These are phyloP conservation scores for Sclerotinia sclerotiorum DNA, from an alignment of 2,329 filamentous ascomycete species.

Conservation along the genomic window DNA sequence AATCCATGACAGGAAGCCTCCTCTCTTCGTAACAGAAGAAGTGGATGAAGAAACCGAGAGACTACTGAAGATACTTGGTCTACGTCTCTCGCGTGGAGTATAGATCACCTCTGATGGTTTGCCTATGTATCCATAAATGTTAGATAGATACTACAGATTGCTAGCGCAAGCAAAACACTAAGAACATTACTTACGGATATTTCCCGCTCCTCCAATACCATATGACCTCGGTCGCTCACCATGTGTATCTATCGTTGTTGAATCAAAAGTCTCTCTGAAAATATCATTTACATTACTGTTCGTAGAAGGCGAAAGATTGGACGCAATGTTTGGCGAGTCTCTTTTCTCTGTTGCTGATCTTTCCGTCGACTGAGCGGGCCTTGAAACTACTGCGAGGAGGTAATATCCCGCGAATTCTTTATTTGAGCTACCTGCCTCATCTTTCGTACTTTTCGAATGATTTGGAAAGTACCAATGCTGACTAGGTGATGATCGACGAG, in stretches of 20 bases:
- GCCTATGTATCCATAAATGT: constrained; percentile 27
- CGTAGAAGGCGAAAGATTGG: not conserved
- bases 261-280: not conserved
- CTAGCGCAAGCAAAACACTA: not conserved
- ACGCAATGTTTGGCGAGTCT: not conserved
- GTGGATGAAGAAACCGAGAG: constrained; percentile 23
- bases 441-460: not conserved
- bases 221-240: constrained; percentile 34
- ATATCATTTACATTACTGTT: not conserved
- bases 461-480: not conserved
- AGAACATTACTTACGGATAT: constrained; percentile 35
- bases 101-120: constrained; percentile 38
- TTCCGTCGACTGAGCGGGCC: not conserved
- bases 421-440: not conserved
- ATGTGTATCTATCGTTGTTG: not conserved
- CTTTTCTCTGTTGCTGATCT: not conserved
- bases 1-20: constrained; percentile 11
- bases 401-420: constrained; percentile 7
- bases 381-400: constrained; percentile 1
- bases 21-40: constrained; percentile 29
- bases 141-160: not conserved
- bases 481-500: not conserved
- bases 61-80: constrained; percentile 32
- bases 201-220: constrained; percentile 40
- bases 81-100: constrained; percentile 26